phyloP scores from a whole-genome alignment of 352 stramenopile species.

The Globisporangium takayamanum region DNA sequence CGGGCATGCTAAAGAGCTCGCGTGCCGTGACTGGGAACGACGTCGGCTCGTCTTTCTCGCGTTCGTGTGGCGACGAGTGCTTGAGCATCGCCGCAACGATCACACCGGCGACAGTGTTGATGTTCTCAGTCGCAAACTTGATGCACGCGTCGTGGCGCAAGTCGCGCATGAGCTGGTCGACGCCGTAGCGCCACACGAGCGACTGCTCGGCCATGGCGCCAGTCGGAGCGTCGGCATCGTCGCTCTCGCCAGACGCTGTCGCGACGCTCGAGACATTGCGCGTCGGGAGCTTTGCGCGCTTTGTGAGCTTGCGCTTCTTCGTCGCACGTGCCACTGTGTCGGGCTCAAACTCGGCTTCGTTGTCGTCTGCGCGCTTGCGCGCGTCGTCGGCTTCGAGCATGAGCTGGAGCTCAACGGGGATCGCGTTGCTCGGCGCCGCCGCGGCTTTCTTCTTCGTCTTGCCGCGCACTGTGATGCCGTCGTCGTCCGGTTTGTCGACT shows the following conservation, averaged over 20 bases:
- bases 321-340: constrained; percentile 21
- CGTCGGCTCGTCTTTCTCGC: constrained; percentile 72
- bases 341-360: constrained; percentile 58
- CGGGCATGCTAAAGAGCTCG: constrained; percentile 63
- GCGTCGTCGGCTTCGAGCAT: constrained; percentile 77
- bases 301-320: constrained; percentile 67
- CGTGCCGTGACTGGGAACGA: constrained; percentile 72
- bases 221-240: constrained; percentile 21
- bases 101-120: constrained; percentile 76
- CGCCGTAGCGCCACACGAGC: constrained; percentile 76
- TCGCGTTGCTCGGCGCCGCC: constrained; percentile 24
- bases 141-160: constrained; percentile 76
- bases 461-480: constrained; percentile 69
- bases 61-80: constrained; percentile 76
- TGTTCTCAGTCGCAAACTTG: constrained; percentile 76
- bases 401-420: constrained; percentile 82
- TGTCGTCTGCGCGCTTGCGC: constrained; percentile 35
- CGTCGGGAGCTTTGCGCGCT: constrained; percentile 75
- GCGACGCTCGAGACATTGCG: constrained; percentile 27
- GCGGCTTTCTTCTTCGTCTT: constrained; percentile 53
- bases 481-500: constrained; percentile 22
- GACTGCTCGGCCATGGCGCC: constrained; percentile 50
- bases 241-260: constrained; percentile 15
- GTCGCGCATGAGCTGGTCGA: constrained; percentile 74
- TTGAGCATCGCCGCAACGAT: constrained; percentile 77